A percentile compares a stretch with the other conserved stretches of the same genome.
Conservation (phyloP, 805 yeast genomes). For the Maudiozyma bulderi region DNA sequence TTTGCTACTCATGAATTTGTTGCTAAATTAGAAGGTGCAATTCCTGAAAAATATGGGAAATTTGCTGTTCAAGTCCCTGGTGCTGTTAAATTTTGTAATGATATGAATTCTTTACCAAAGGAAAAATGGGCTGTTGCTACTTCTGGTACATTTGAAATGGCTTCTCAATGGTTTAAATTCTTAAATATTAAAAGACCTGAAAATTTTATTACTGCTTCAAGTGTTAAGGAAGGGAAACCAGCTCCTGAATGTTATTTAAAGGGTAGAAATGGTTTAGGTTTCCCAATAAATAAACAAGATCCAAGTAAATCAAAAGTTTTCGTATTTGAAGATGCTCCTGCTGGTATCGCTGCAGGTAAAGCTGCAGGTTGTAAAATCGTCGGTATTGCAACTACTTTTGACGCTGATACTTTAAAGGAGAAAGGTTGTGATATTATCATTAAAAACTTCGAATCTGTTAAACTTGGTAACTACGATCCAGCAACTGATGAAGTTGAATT, state of each 20-base stretch:
- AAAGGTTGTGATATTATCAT: slow-evolving; percentile 81
- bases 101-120: slow-evolving; percentile 41
- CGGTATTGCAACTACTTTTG: slow-evolving; percentile 77
- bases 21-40: slow-evolving; percentile 55
- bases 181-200: slow-evolving; percentile 55
- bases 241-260: slow-evolving; percentile 71
- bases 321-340: slow-evolving; percentile 85
- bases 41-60: slow-evolving; percentile 65
- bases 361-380: slow-evolving; percentile 75
- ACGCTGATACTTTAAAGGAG: slow-evolving; percentile 53
- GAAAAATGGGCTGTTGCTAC: slow-evolving; percentile 83
- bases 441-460: slow-evolving; percentile 55
- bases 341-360: slow-evolving; percentile 76
- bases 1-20: slow-evolving; percentile 57
- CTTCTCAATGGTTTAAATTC: slow-evolving; percentile 68
- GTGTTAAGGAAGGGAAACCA: slow-evolving; percentile 74
- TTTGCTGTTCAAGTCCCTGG: slow-evolving; percentile 71
- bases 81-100: slow-evolving; percentile 51
- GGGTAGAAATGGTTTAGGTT: slow-evolving; percentile 38
- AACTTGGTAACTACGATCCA: slow-evolving; percentile 44
- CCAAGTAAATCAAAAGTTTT: slow-evolving; percentile 38
- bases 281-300: slow-evolving; percentile 28
- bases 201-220: slow-evolving; percentile 73
- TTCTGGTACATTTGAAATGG: slow-evolving; percentile 69
- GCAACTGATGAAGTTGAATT: slow-evolving; percentile 33